Evolutionary conservation across 1,284 basidiomycete genomes (phyloP).

Genomic region (Entoloma clypeatum): DNA sequence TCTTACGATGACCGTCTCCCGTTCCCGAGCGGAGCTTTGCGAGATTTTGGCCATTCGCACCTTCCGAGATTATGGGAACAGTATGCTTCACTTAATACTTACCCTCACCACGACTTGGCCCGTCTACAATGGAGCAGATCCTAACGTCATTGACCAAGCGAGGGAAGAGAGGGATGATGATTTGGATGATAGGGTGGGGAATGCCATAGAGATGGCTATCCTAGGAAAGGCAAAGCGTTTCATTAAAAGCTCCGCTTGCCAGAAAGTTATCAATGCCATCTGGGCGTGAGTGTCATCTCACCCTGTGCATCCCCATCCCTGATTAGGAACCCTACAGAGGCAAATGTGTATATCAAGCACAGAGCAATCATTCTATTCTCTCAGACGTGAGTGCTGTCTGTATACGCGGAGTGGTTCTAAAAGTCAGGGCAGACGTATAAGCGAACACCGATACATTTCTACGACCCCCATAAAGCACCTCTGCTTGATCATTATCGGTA

Average conservation of each 20-base stretch:
- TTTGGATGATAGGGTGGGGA: conserved; percentile 77
- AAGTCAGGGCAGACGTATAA: conserved; percentile 89
- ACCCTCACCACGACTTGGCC: conserved; percentile 86
- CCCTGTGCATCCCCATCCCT: conserved; percentile 5
- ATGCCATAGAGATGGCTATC: conserved; percentile 90
- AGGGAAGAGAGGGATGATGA: conserved; percentile 72
- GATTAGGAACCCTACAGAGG: conserved; percentile 46
- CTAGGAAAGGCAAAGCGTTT: conserved; percentile 81
- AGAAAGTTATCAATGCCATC: conserved; percentile 82
- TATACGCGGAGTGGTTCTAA: not conserved
- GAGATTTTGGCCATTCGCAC: conserved; percentile 86
- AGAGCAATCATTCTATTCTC: conserved; percentile 81
- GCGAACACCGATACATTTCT: conserved; percentile 86
- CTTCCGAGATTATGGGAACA: conserved; percentile 74
- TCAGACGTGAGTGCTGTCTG: conserved; percentile 60
- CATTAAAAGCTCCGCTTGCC: conserved; percentile 82
- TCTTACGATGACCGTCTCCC: conserved; percentile 63
- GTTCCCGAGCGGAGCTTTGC: conserved; percentile 76
- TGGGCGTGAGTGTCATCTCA: conserved; percentile 53
- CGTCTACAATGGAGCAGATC: conserved; percentile 80
- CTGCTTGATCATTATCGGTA: conserved; percentile 90
- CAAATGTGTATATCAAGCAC: conserved; percentile 85
- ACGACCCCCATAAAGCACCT: conserved; percentile 90
- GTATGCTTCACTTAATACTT: conserved; percentile 73
- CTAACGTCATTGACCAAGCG: conserved; percentile 55